These are phyloP conservation scores for Botryococcus braunii DNA, from an alignment of 163 green algal species.

Conservation along the genomic window DNA sequence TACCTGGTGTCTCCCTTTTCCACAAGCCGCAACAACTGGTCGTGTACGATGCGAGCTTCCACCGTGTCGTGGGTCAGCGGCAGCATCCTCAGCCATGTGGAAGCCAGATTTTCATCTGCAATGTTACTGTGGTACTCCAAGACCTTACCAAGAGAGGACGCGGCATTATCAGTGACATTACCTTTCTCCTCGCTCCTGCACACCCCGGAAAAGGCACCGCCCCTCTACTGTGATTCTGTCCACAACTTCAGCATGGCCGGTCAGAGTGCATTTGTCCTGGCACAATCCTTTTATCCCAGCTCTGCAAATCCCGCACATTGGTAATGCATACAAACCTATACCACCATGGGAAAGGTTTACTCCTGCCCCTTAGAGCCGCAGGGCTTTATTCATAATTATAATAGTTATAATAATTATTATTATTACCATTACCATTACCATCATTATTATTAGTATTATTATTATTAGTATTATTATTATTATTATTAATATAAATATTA, in stretches of 20 bases:
- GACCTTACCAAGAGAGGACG: slow-evolving; percentile 64
- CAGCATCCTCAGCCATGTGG: slow-evolving; percentile 34
- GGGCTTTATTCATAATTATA: not conserved
- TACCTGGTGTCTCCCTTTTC: slow-evolving; percentile 37
- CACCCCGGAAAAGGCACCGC: not conserved
- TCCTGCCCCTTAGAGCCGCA: not conserved
- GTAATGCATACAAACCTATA: not conserved
- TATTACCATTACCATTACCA: no score
- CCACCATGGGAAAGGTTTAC: not conserved
- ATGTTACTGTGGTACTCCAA: slow-evolving; percentile 45
- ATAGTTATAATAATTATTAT: no score
- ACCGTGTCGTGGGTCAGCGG: slow-evolving; percentile 56
- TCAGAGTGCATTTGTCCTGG: not conserved
- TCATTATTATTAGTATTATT: no score
- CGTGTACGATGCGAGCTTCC: slow-evolving; percentile 63
- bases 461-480: no score
- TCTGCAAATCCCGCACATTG: not conserved
- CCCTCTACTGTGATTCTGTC: slow-evolving; percentile 1
- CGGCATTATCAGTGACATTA: slow-evolving; percentile 74
- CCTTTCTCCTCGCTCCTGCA: slow-evolving; percentile 60
- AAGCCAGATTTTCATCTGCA: not conserved
- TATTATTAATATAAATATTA: no score
- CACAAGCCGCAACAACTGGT: slow-evolving; percentile 63
- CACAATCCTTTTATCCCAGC: not conserved
- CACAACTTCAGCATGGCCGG: not conserved